Conservation (phyloP, 2,329 filamentous ascomycete species). For the Colletotrichum orbiculare region DNA sequence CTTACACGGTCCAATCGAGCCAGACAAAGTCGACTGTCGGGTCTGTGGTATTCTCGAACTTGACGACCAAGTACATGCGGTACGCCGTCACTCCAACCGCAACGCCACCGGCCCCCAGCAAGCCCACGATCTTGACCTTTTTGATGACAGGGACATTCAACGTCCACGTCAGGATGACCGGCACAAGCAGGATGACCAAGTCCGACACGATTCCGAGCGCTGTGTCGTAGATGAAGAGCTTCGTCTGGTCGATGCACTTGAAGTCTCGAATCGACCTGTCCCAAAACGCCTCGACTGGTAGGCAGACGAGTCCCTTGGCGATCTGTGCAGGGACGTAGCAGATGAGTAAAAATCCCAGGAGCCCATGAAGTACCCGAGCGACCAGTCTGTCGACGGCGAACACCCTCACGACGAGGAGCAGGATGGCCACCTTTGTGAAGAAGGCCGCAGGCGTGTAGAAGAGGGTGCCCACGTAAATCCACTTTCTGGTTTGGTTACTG, state of each 20-base stretch:
- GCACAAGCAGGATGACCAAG: conserved; percentile 47
- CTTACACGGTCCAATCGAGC: conserved; percentile 35
- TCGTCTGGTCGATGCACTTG: conserved; percentile 45
- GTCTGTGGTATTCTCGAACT: conserved; percentile 40
- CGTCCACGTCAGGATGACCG: conserved; percentile 45
- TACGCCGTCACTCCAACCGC: conserved; percentile 44
- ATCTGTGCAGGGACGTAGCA: conserved; percentile 44
- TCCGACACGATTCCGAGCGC: conserved; percentile 47
- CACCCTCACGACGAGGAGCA: conserved; percentile 46
- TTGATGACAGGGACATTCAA: conserved; percentile 42
- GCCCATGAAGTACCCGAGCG: conserved; percentile 41
- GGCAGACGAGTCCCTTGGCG: conserved; percentile 42
- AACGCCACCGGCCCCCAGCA: conserved; percentile 45
- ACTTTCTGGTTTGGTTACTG: conserved; percentile 27
- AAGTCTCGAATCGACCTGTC: conserved; percentile 26
- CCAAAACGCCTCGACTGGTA: conserved; percentile 42
- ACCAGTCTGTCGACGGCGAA: conserved; percentile 43
- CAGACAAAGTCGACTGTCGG: conserved; percentile 41
- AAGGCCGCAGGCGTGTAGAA: conserved; percentile 45
- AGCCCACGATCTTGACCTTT: conserved; percentile 46
- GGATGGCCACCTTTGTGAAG: conserved; percentile 45
- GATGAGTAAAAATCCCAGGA: conserved; percentile 41
- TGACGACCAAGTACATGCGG: conserved; percentile 39
- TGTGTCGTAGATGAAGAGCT: conserved; percentile 48
- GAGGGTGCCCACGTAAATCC: conserved; percentile 43